These are phyloP conservation scores for Penicillium fimorum DNA, from an alignment of 495 filamentous ascomycete genomes.

Conservation along the genomic window DNA sequence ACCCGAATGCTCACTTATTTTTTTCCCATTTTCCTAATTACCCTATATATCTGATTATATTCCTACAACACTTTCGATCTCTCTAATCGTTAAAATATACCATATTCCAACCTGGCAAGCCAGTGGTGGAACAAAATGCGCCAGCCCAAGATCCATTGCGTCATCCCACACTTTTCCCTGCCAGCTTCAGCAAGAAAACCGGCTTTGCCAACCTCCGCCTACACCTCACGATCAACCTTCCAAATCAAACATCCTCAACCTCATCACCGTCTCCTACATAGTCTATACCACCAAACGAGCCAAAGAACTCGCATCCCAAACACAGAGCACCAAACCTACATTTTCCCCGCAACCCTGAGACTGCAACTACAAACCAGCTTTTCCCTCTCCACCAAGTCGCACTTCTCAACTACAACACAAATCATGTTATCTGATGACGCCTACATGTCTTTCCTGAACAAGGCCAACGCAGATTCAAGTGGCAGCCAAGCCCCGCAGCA, in stretches of 20 bases:
- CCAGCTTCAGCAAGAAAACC: slow-evolving; percentile 17
- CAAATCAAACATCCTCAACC: not conserved
- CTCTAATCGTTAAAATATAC: not conserved
- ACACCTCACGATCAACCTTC: not conserved
- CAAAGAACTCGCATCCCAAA: not conserved
- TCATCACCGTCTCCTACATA: not conserved
- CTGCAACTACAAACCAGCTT: slow-evolving; percentile 2
- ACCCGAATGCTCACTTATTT: not conserved
- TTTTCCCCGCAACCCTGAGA: slow-evolving; percentile 16
- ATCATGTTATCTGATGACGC: slow-evolving; percentile 75
- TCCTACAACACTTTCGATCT: not conserved
- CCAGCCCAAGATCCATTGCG: slow-evolving; percentile 35
- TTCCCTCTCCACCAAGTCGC: slow-evolving; percentile 4
- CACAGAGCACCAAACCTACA: not conserved
- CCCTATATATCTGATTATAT: not conserved
- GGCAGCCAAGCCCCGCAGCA: slow-evolving; percentile 34
- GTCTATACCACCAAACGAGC: not conserved
- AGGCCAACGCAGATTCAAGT: slow-evolving; percentile 71
- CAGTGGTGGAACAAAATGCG: slow-evolving; percentile 14
- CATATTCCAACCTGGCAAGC: not conserved
- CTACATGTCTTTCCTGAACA: slow-evolving; percentile 79
- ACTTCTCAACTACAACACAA: slow-evolving; percentile 24
- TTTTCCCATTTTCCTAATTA: not conserved
- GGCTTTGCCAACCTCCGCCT: not conserved
- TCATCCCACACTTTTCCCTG: slow-evolving; percentile 36